Percentiles rank a stretch among this genome's conserved stretches.
Conservation (phyloP, 2,329 filamentous ascomycete genomes). For the Coniochaeta sp. region DNA sequence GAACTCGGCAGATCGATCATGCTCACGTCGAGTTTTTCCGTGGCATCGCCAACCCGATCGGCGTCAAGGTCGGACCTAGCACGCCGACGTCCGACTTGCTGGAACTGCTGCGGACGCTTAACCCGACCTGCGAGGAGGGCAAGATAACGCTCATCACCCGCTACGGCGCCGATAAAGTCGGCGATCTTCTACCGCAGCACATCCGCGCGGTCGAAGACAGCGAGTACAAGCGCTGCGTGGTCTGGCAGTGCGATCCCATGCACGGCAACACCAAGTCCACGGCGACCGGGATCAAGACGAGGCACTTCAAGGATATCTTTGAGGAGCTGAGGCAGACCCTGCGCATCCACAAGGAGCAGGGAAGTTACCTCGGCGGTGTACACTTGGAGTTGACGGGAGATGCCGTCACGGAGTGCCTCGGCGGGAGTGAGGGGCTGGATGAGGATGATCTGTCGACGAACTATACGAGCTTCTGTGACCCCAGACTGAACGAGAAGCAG, state of each 20-base stretch:
- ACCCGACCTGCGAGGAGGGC: slow-evolving; percentile 73
- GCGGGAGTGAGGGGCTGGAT: slow-evolving; percentile 76
- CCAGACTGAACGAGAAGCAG: slow-evolving; percentile 93
- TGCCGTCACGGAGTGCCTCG: slow-evolving; percentile 91
- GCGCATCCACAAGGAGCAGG: slow-evolving; percentile 72
- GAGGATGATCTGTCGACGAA: slow-evolving; percentile 86
- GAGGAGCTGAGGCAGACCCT: slow-evolving; percentile 78
- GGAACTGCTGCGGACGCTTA: slow-evolving; percentile 73
- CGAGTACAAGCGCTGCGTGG: slow-evolving; percentile 58
- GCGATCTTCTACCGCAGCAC: slow-evolving; percentile 68
- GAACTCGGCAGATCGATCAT: slow-evolving; percentile 86
- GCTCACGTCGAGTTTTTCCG: slow-evolving; percentile 97
- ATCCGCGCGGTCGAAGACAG: slow-evolving; percentile 83
- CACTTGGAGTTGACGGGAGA: slow-evolving; percentile 95
- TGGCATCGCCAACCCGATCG: slow-evolving; percentile 90
- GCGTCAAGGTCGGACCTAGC: slow-evolving; percentile 89
- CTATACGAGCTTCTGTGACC: slow-evolving; percentile 95
- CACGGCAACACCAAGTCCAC: slow-evolving; percentile 74
- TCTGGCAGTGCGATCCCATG: slow-evolving; percentile 99
- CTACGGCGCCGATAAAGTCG: slow-evolving; percentile 76
- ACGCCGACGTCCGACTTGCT: slow-evolving; percentile 73
- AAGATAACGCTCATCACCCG: slow-evolving; percentile 96
- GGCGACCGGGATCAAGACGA: slow-evolving; percentile 77
- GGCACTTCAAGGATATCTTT: slow-evolving; percentile 85
- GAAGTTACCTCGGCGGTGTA: slow-evolving; percentile 84